Evolutionary conservation across 2,329 filamentous ascomycete species (phyloP), one percentile per base, ranked within the genome.

Genomic region (Podosphaera aphanis): DNA sequence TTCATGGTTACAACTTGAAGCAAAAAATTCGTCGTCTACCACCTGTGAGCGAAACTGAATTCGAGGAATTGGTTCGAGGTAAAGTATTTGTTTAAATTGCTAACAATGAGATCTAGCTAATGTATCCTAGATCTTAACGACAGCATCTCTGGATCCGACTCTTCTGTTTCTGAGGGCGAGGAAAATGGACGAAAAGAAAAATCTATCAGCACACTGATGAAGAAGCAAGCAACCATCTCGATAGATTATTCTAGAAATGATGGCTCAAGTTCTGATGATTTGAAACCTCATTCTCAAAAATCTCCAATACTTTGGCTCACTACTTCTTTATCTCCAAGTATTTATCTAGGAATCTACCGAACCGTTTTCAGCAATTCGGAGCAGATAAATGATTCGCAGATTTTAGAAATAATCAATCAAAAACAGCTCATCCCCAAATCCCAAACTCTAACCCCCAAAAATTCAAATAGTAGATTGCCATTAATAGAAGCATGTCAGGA

Each of bases 1-100:
- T 92, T 43, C 90, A 98, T 61, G 73, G 79, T 52, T 98, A 94
- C 64, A 98, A 98, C 59, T 64, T 95, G 49, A 95, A 93, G 63
- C 82, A 88, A 59, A 93, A 83, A 65, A 65, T 93, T 47, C 76
- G 83, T 41, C 83, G 83, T 0, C 68, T 70, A 48, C 70, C 69
- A 8, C 63, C 82, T 0, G 79, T 94, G 1, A 73, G 74, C 1
- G 90, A 98, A 57, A 61, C 59, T 6, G 85, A 93, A 29, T 98
- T 98, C 53, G 83, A 90, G 59, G 83, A 79, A 58, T 69, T 94
- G 5, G 69, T 95, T 6, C 83, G 77, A 31, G 61, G 61, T 59
- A 52, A 33, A 45, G 6, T 16, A 36, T 15, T 16, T 21, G 7
- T 39, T 5, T 18, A 36, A 11, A 16, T 20, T 15, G 38, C 13